Evolutionary conservation across 2,329 filamentous ascomycete genomes (phyloP).

Genomic region (Penicillium sp.): DNA sequence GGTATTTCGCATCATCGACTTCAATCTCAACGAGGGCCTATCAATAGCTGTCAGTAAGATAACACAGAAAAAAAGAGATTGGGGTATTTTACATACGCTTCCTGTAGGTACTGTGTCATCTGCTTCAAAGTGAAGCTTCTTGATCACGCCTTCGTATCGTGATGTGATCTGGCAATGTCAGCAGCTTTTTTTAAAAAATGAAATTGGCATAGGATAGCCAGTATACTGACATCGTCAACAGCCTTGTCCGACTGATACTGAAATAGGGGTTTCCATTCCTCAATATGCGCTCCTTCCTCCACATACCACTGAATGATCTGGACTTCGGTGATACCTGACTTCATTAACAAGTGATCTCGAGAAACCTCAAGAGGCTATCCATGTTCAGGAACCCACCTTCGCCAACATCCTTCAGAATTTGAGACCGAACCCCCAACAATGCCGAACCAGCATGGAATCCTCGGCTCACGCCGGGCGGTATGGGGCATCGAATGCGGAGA

Average conservation of each 20-base stretch:
- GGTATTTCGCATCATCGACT: slow-evolving; percentile 72
- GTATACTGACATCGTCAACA: slow-evolving; percentile 52
- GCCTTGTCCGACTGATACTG: slow-evolving; percentile 99
- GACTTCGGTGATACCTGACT: slow-evolving; percentile 90
- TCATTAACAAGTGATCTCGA: slow-evolving; percentile 16
- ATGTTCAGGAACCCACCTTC: slow-evolving; percentile 32
- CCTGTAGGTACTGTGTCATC: slow-evolving; percentile 96
- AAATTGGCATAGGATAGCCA: not conserved
- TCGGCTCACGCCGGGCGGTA: slow-evolving; percentile 27
- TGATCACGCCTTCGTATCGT: slow-evolving; percentile 90
- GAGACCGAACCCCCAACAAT: slow-evolving; percentile 38
- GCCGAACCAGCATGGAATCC: slow-evolving; percentile 36
- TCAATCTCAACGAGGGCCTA: slow-evolving; percentile 92
- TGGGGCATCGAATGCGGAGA: slow-evolving; percentile 26
- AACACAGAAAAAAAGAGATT: not conserved
- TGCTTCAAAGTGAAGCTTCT: slow-evolving; percentile 91
- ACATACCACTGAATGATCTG: slow-evolving; percentile 99
- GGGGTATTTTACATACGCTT: slow-evolving; percentile 47
- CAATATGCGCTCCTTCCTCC: slow-evolving; percentile 87
- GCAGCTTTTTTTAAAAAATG: not conserved
- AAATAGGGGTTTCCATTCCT: slow-evolving; percentile 96
- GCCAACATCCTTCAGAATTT: slow-evolving; percentile 44
- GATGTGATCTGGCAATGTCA: slow-evolving; percentile 77
- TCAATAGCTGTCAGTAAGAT: slow-evolving; percentile 8
- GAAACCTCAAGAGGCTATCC: too few relatives aligned